phyloP scores from a whole-genome alignment of 306 rosid species.

The Acmispon strigosus region DNA sequence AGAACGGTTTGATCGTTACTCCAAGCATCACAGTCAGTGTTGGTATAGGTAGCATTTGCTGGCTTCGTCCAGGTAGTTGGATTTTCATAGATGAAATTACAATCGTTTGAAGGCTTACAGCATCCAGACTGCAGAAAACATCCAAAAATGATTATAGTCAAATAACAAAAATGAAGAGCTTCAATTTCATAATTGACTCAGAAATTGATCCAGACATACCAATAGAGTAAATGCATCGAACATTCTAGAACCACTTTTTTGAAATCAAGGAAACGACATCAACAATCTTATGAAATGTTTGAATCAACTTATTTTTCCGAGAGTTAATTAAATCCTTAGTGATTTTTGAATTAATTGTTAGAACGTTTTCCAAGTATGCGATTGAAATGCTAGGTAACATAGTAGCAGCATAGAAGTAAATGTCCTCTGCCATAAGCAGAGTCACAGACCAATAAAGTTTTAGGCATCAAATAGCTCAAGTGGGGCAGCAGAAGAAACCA shows the following conservation, averaged over 20 bases:
- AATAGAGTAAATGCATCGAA: too few relatives aligned
- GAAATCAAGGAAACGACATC: too few relatives aligned
- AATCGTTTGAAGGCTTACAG: slow-evolving; percentile 64
- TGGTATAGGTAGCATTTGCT: not conserved
- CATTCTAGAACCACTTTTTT: too few relatives aligned
- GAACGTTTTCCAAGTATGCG: too few relatives aligned
- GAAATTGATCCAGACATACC: too few relatives aligned
- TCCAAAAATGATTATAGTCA: not conserved
- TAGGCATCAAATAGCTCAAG: not conserved
- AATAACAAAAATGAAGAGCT: not conserved
- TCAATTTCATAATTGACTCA: not conserved
- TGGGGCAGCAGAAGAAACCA: too few relatives aligned
- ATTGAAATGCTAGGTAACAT: not conserved
- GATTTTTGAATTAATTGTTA: too few relatives aligned
- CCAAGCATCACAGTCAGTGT: slow-evolving; percentile 60
- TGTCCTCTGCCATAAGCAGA: not conserved
- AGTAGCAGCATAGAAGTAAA: too few relatives aligned
- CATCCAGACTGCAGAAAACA: slow-evolving; percentile 67
- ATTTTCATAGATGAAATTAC: slow-evolving; percentile 29
- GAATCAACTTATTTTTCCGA: too few relatives aligned
- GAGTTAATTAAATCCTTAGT: too few relatives aligned
- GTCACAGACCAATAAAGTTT: not conserved
- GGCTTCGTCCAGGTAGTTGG: slow-evolving; percentile 42
- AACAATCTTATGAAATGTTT: too few relatives aligned
- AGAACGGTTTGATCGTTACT: slow-evolving; percentile 20